Base-by-base conservation (phyloP, 176 grass and related monocot species). In the Phyllostachys edulis region DNA sequence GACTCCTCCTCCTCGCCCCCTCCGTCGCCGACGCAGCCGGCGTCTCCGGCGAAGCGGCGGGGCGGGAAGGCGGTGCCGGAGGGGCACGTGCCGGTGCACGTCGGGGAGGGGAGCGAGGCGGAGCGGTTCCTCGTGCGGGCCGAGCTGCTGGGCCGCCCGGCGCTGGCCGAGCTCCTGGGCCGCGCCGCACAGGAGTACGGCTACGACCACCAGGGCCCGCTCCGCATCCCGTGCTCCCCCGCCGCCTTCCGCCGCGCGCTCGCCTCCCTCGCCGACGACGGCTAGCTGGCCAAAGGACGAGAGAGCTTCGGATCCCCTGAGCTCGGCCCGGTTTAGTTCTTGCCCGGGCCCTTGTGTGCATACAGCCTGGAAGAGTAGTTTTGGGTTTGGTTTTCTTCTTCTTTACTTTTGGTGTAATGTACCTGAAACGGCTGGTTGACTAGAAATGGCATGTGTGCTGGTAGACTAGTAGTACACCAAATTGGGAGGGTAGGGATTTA, bases 181-280 rank as follows among this genome's bases (percentile, higher is more conserved):
- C 80, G 87, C 24, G 86, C 94, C 2, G 94, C 89, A 18, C 91
- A 93, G 84, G 94, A 96, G 91, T 96, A 96, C 89, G 94, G 94
- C n/a, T 96, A 96, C 77, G 81, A 87, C 67, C 87, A 91, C 83
- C 80, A 65, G 11, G 94, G 94, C 50, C 91, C 92, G 23, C 86
- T 96, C 64, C 91, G 94, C 26, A 93, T 96, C 68, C 94, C 91
- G 1, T 96, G 94, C 84, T 80, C 90, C 55, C 84, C 88, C 46
- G 78, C 76, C 20, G 61, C 88, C 52, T 96, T 96, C 91, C 91
- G 87, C 63, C 89, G 79, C 54, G 84, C 82, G 39, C 79, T 96
- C 63, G 81, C 69, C n/a, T 84, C 67, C 20, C 63, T 86, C 67
- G 60, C 82, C 29, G 55, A 75, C 24, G 52, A 74, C 78, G 32